Percentiles rank a stretch among this genome's conserved stretches.
Conservation (phyloP, 768 basidiomycete species). For the Russula emetica region DNA sequence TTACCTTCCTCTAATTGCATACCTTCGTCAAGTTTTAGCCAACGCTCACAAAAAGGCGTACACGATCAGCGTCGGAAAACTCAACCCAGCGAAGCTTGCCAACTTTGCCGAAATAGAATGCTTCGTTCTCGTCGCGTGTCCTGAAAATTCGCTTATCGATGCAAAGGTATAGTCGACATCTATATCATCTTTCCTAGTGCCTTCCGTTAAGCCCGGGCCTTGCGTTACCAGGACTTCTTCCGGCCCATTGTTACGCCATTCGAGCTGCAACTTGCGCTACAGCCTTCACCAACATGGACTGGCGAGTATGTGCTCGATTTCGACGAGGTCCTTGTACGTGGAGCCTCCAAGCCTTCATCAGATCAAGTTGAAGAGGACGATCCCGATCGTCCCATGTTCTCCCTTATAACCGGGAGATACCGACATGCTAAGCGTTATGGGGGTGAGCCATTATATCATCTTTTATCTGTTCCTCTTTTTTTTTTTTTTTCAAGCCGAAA, state of each 20-base stretch:
- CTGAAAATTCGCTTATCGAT: conserved; percentile 46
- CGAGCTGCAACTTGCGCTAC: conserved; percentile 80
- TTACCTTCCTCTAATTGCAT: conserved; percentile 60
- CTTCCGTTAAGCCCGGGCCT: too few species aligned
- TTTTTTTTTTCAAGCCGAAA: neutral
- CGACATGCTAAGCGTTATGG: conserved; percentile 37
- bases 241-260: conserved; percentile 91
- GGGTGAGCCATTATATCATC: neutral
- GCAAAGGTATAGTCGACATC: conserved; percentile 46
- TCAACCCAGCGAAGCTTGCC: conserved; percentile 90
- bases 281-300: conserved; percentile 58
- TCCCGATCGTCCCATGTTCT: conserved; percentile 74
- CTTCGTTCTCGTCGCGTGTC: conserved; percentile 91
- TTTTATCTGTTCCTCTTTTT: neutral
- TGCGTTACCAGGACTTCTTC: conserved; percentile 70
- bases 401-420: conserved; percentile 81
- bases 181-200: neutral
- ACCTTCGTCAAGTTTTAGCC: conserved; percentile 55
- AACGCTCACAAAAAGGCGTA: conserved; percentile 35
- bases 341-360: conserved; percentile 21
- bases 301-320: conserved; percentile 80
- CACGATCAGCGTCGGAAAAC: conserved; percentile 87
- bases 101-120: conserved; percentile 97
- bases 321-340: conserved; percentile 33
- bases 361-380: conserved; percentile 46